A percentile compares a stretch with the other conserved stretches of the same genome.
Evolutionary conservation across 345 rosid genomes (phyloP).

Genomic region (Linum trigynum): DNA sequence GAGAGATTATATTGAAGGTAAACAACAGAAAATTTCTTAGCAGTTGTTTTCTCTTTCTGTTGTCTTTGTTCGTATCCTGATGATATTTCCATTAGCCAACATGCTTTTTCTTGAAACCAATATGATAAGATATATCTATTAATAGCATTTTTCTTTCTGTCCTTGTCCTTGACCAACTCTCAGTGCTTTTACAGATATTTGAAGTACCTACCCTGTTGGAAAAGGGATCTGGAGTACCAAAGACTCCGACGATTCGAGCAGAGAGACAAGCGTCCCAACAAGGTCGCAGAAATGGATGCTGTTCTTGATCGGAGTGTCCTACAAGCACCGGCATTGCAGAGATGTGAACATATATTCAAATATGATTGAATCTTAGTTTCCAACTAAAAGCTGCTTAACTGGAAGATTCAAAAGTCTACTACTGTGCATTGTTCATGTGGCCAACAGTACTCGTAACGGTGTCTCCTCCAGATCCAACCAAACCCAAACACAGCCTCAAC

Average conservation of each 20-base stretch:
- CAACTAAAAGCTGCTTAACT: neutral
- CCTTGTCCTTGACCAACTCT: slow-evolving; percentile 6
- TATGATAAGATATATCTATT: too few species aligned
- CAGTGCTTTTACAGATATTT: slow-evolving; percentile 36
- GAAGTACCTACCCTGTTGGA: slow-evolving; percentile 69
- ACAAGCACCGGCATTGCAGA: too few species aligned
- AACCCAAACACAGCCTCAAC: too few species aligned
- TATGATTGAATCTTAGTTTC: neutral
- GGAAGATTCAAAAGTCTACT: neutral
- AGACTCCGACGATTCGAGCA: slow-evolving; percentile 33
- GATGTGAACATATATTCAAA: neutral
- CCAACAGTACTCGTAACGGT: too few species aligned
- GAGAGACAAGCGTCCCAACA: slow-evolving; percentile 31
- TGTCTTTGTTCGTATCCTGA: neutral
- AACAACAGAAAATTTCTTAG: neutral
- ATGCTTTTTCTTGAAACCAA: neutral
- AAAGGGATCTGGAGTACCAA: slow-evolving; percentile 59
- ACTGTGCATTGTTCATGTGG: too few species aligned
- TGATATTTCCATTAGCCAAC: neutral
- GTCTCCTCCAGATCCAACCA: too few species aligned
- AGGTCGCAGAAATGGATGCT: slow-evolving; percentile 38
- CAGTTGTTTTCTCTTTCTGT: neutral
- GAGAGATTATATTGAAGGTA: slow-evolving; percentile 65
- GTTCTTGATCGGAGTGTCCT: slow-evolving; percentile 22
- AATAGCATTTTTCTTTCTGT: neutral